Conservation (phyloP, 192 early-diverging fungal genomes). For the Linnemannia elongata region DNA sequence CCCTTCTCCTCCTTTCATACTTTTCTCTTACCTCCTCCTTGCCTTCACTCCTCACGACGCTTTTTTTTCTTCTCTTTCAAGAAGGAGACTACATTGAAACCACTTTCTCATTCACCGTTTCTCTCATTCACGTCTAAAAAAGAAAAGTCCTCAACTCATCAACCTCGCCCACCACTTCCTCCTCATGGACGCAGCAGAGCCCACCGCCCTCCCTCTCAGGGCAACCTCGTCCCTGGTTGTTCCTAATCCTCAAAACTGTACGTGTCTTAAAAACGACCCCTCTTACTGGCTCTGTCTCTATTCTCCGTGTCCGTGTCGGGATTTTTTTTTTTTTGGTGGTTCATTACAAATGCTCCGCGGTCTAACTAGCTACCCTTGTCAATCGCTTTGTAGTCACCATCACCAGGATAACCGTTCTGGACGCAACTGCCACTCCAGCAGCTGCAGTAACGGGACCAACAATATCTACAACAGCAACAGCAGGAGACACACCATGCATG, state of each 20-base stretch:
- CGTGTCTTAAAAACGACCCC: background rate
- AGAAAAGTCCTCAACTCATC: background rate
- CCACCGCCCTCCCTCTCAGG: background rate
- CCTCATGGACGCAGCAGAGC: too few relatives aligned
- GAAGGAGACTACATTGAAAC: too few relatives aligned
- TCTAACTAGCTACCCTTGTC: background rate
- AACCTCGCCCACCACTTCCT: background rate
- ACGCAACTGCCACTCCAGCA: background rate
- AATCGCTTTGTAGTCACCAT: conserved; percentile 25
- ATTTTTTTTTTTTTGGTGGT: background rate
- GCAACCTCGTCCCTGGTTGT: background rate
- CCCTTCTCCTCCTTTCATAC: background rate
- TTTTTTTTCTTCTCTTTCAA: background rate
- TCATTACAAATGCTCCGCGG: background rate
- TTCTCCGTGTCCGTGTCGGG: background rate
- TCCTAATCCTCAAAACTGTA: background rate
- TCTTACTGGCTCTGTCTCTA: background rate
- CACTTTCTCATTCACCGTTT: background rate
- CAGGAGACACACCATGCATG: background rate
- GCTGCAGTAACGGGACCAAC: background rate
- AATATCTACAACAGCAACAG: background rate
- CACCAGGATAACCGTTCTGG: conserved; percentile 22
- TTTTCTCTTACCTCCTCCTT: background rate
- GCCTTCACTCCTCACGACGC: background rate
- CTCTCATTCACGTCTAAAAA: background rate